Evolutionary conservation across 768 basidiomycete genomes (phyloP).

Genomic region (Lactarius sanguifluus): DNA sequence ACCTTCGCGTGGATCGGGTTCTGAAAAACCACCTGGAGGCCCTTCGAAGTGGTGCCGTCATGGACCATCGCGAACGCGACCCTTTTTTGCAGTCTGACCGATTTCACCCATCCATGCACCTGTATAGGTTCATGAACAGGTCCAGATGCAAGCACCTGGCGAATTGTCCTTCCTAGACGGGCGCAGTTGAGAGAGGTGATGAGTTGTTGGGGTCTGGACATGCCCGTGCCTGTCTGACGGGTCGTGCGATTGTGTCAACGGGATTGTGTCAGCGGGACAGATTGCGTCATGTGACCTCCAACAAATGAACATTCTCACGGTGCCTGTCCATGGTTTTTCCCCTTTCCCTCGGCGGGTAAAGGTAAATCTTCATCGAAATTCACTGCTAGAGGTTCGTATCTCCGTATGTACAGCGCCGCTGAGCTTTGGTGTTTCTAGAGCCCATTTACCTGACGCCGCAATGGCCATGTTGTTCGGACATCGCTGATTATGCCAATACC

Average conservation of each 20-base stretch:
- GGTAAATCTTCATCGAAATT: background rate
- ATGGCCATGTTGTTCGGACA: background rate
- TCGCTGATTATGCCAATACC: background rate
- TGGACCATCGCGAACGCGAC: slow-evolving; percentile 81
- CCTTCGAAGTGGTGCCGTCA: slow-evolving; percentile 73
- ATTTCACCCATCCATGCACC: slow-evolving; percentile 85
- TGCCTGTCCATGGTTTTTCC: background rate
- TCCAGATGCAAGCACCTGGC: slow-evolving; percentile 24
- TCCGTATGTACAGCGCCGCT: background rate
- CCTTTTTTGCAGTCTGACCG: slow-evolving; percentile 82
- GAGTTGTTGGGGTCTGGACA: slow-evolving; percentile 4
- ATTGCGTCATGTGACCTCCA: slow-evolving; percentile 9
- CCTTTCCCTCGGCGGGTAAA: background rate
- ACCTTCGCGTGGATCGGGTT: slow-evolving; percentile 39
- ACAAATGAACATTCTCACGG: no score
- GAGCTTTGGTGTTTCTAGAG: background rate
- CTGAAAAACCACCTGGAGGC: slow-evolving; percentile 76
- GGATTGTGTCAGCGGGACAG: no score
- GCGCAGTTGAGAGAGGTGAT: slow-evolving; percentile 6
- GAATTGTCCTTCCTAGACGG: slow-evolving; percentile 28
- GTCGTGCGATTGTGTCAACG: background rate
- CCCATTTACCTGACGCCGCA: slow-evolving; percentile 3
- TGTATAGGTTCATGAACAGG: slow-evolving; percentile 28
- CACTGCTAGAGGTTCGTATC: background rate
- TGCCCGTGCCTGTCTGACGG: background rate